Base-by-base conservation (phyloP, 2,329 filamentous ascomycete species). In the Hirsutella thompsonii region DNA sequence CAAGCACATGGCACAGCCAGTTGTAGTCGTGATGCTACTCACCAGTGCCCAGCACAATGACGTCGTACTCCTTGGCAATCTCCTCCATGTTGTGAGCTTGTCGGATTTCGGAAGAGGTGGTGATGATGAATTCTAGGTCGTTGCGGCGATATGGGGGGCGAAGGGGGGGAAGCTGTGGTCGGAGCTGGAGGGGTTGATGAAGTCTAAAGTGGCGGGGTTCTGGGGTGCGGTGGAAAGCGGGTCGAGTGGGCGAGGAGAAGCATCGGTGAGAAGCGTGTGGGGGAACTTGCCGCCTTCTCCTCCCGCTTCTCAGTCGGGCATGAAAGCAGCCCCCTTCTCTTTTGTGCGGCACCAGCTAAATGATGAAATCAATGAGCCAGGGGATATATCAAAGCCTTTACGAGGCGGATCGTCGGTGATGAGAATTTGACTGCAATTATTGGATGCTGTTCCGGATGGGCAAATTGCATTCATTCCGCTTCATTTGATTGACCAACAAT, bases 21-120 rank as follows among this genome's bases (percentile, higher is more conserved):
- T 8, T n/a, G n/a, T 14, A 16, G n/a, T n/a, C 26, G 23, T 11
- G 32, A 18, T n/a, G 36, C 38, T 53, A 67, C 77, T 60, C 73
- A 94, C 88, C 89, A 64, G 92, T 98, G 75, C 92, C 92, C 63
- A 98, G 79, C 62, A 98, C 92, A 62, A 98, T 80, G 66, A 95
- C 86, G 76, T 98, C 92, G 76, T 98, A 98, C 68, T 95, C 89
- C 61, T 87, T 85, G 53, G 89, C 87, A 61, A 98, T 94, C 68
- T 96, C 92, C 62, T 96, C 92, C 92, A 96, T 96, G 68, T 48
- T 75, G 57, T 37, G 20, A 18, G 14, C 32, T 34, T 16, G 32
- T 16, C 3, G 32, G 32, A 16, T 18, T 18, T 14, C 14, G 14
- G n/a, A n/a, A 16, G 13, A 20, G 36, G n/a, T 9, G 38, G 8